phyloP scores from a whole-genome alignment of 306 rosid genomes.

The Rubus idaeus region DNA sequence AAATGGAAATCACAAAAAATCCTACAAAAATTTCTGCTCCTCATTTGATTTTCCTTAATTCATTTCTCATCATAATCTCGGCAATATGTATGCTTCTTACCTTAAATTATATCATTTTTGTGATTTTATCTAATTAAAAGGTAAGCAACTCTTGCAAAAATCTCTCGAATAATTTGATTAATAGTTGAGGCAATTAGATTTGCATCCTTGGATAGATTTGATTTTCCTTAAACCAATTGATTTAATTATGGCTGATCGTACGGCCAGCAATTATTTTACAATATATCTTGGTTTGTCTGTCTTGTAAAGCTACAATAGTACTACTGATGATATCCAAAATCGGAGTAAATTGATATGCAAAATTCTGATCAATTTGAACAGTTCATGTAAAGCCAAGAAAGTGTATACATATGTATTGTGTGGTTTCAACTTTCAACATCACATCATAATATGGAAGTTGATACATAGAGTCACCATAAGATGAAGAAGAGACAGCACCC shows the following conservation, averaged over 20 bases:
- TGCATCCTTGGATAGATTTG: not conserved
- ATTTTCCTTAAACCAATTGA: not conserved
- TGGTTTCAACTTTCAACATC: conserved; percentile 8
- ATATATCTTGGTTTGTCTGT: not conserved
- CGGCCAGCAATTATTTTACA: not conserved
- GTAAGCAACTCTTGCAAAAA: not conserved
- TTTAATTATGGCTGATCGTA: not conserved
- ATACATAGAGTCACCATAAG: not conserved
- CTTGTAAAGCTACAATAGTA: too few species aligned
- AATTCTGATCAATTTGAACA: too few species aligned
- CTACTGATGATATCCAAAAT: not conserved
- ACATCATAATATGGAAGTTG: not conserved
- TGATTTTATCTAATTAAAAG: not conserved
- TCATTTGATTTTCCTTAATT: not conserved
- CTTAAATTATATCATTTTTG: not conserved
- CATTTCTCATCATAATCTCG: not conserved
- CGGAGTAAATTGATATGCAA: not conserved
- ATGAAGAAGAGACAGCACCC: conserved; percentile 12
- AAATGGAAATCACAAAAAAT: not conserved
- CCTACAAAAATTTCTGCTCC: not conserved
- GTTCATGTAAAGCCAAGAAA: not conserved
- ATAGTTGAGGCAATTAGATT: not conserved
- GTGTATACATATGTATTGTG: not conserved
- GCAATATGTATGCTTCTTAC: not conserved
- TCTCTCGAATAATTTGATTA: not conserved